Percentiles rank a stretch among this genome's conserved stretches.
Evolutionary conservation across 139 green algal genomes (phyloP).

Genomic region (Chlamydomonas schloesseri): DNA sequence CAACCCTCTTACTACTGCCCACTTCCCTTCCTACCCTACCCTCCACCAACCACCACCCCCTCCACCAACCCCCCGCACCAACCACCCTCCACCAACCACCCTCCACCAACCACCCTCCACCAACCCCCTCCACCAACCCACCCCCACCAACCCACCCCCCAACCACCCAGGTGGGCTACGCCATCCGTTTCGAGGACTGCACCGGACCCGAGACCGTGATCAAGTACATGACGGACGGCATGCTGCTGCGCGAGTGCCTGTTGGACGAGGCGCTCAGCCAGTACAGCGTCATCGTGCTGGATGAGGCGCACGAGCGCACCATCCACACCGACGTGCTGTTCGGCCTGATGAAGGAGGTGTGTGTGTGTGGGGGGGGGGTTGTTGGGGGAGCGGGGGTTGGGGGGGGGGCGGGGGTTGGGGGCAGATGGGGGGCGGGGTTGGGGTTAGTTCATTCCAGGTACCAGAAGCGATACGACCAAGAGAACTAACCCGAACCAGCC

Average conservation of each 20-base stretch:
- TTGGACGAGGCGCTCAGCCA: constrained; percentile 85
- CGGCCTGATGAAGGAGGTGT: constrained; percentile 94
- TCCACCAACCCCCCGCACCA: too few species aligned
- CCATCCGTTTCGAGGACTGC: constrained; percentile 97
- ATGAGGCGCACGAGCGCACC: constrained; percentile 98
- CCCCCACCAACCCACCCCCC: neutral
- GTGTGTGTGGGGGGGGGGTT: constrained; percentile 13
- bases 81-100: too few species aligned
- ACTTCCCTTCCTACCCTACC: too few species aligned
- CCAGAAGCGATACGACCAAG: too few species aligned
- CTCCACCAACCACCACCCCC: too few species aligned
- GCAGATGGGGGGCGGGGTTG: neutral
- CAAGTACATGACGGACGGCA: constrained; percentile 98
- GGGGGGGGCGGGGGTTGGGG: too few species aligned
- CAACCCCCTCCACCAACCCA: neutral
- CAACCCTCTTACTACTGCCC: too few species aligned
- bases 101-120: too few species aligned
- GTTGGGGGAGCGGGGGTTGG: neutral
- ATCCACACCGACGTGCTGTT: constrained; percentile 99
- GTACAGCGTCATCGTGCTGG: constrained; percentile 89
- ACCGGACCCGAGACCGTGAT: constrained; percentile 91
- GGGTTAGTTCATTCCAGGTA: neutral
- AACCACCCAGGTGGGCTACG: constrained; percentile 87
- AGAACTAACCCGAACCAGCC: too few species aligned
- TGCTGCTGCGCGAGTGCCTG: constrained; percentile 96